These are phyloP conservation scores for Porphyrellus sp. DNA, from an alignment of 1,284 basidiomycete genomes.

Conservation along the genomic window DNA sequence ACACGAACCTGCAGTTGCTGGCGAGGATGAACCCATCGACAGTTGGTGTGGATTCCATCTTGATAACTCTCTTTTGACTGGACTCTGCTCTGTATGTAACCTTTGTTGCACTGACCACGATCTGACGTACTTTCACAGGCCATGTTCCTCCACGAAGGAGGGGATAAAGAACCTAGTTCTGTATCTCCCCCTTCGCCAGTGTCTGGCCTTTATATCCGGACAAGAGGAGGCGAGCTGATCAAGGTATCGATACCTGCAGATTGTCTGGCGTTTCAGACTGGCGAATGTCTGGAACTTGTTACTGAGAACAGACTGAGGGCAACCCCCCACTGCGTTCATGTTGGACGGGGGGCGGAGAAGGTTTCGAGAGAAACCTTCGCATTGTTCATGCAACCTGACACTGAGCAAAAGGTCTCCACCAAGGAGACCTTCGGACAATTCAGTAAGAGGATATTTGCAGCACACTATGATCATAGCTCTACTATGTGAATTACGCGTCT, in stretches of 20 bases:
- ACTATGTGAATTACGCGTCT: slow-evolving; percentile 21
- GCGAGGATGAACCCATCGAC: slow-evolving; percentile 64
- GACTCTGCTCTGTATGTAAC: slow-evolving; percentile 72
- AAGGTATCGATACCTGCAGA: slow-evolving; percentile 82
- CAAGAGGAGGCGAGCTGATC: slow-evolving; percentile 67
- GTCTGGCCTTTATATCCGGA: slow-evolving; percentile 88
- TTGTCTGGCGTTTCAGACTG: slow-evolving; percentile 88
- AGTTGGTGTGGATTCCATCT: slow-evolving; percentile 82
- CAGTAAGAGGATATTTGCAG: slow-evolving; percentile 75
- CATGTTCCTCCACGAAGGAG: slow-evolving; percentile 64
- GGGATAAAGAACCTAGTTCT: slow-evolving; percentile 41
- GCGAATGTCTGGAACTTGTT: slow-evolving; percentile 86
- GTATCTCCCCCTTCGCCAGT: slow-evolving; percentile 66
- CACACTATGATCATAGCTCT: slow-evolving; percentile 60
- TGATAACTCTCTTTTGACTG: slow-evolving; percentile 87
- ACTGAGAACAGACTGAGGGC: slow-evolving; percentile 75
- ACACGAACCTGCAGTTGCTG: slow-evolving; percentile 35
- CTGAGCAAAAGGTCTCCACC: slow-evolving; percentile 66
- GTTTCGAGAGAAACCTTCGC: slow-evolving; percentile 85
- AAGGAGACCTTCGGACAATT: slow-evolving; percentile 84
- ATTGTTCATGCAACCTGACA: slow-evolving; percentile 91
- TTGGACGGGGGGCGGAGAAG: slow-evolving; percentile 50
- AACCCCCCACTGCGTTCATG: slow-evolving; percentile 87
- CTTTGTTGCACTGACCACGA: not conserved
- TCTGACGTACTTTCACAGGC: slow-evolving; percentile 48